phyloP scores from a whole-genome alignment of 768 basidiomycete species.

The Pulveroboletus sp. region DNA sequence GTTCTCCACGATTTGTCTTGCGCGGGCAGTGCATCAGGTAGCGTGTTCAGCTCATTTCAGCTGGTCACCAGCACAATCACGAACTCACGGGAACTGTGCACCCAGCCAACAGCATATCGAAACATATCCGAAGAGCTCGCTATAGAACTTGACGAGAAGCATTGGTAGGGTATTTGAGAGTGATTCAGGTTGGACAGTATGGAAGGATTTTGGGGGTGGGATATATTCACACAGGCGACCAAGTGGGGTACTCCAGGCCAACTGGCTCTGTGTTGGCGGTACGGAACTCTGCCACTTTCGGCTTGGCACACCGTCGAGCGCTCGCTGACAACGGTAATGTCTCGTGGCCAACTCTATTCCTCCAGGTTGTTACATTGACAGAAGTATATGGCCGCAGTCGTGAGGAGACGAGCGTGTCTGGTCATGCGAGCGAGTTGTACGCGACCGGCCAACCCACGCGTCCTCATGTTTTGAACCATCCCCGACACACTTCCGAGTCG shows the following conservation, averaged over 20 bases:
- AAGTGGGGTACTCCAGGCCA: neutral
- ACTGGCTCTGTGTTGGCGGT: too few relatives aligned
- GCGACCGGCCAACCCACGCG: too few relatives aligned
- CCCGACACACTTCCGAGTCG: conserved; percentile 32
- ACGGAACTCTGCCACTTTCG: too few relatives aligned
- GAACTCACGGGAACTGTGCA: conserved; percentile 82
- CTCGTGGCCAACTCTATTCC: too few relatives aligned
- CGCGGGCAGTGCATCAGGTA: neutral
- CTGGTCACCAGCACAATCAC: conserved; percentile 3
- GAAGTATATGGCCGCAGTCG: too few relatives aligned
- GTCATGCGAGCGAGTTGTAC: neutral
- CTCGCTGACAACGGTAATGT: too few relatives aligned
- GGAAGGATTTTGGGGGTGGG: conserved; percentile 8
- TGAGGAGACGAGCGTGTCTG: too few relatives aligned
- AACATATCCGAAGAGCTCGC: conserved; percentile 62
- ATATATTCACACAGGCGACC: conserved; percentile 17
- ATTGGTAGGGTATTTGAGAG: conserved; percentile 4
- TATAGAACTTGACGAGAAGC: conserved; percentile 33
- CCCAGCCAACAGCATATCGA: conserved; percentile 81
- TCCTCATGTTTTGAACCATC: conserved; percentile 29
- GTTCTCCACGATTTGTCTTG: conserved; percentile 83
- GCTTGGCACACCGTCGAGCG: too few relatives aligned
- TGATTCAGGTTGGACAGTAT: neutral
- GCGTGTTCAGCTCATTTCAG: neutral
- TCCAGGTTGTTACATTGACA: too few relatives aligned